Evolutionary conservation across 495 filamentous ascomycete species (phyloP), one percentile per base, ranked within the genome.

Genomic region (Aspergillus egyptiacus): DNA sequence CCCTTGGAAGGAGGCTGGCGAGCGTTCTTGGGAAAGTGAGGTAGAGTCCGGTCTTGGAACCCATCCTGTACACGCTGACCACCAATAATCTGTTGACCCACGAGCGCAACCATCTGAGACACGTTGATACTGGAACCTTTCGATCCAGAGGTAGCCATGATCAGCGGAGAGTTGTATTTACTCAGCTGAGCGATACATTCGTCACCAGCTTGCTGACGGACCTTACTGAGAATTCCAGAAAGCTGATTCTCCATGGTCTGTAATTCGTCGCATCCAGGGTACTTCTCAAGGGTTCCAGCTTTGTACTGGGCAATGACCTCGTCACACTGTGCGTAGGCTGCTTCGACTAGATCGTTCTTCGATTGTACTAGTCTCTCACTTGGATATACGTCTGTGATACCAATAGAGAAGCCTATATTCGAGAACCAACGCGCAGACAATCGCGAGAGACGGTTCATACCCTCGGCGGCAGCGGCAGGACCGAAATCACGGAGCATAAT

Each of bases 61-160:
- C 93, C 93, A 69, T 97, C 89, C 31, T 86, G 79, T 18, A 98
- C 93, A 81, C 93, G 91, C 57, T 86, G 82, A 42, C 89, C 89
- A 31, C 83, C 83, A 59, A 98, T 97, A 76, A 96, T 96, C 59
- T 98, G 93, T 65, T 98, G 93, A 50, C 93, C 93, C 55, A 98
- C 93, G 54, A 89, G 84, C 27, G 94, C 90, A 63, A 97, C 84
- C 93, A 98, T 98, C 72, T 98, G 93, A 19, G 94, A 91, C 39
- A 98, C 93, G 73, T 98, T 98, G 76, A 97, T 95, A 60, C 84
- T 85, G 2, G 89, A 95, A 59, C 93, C 84, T 68, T 98, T 98
- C 30, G 93, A 96, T 25, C 93, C 93, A 7, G 87, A 96, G 35
- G 86, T 94, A 37, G 93, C 93, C 93, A 98, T 98, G 72, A 95